A percentile compares a stretch with the other conserved stretches of the same genome.
Conservation (phyloP, 2,329 filamentous ascomycete species). For the Aspergillus sp. region DNA sequence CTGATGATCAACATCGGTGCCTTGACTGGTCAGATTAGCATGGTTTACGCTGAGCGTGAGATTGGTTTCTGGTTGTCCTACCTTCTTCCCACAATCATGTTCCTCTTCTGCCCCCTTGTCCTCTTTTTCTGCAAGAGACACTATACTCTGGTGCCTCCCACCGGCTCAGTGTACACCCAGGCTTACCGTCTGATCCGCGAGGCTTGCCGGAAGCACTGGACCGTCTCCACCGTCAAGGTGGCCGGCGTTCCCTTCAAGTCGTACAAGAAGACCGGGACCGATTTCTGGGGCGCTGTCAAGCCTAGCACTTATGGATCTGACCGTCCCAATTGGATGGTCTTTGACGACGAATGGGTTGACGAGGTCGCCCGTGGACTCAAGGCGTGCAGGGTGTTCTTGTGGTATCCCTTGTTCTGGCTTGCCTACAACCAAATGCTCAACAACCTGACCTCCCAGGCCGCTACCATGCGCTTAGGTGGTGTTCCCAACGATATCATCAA, state of each 20-base stretch:
- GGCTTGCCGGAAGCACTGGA: constrained; percentile 66
- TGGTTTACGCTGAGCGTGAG: constrained; percentile 76
- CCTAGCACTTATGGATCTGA: constrained; percentile 26
- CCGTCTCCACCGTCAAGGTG: constrained; percentile 58
- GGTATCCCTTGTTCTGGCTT: constrained; percentile 55
- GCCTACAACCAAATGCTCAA: constrained; percentile 59
- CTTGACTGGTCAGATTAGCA: constrained; percentile 63
- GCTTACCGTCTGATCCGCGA: constrained; percentile 65
- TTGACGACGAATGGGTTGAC: constrained; percentile 80
- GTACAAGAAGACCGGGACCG: constrained; percentile 22
- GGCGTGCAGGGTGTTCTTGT: constrained; percentile 70
- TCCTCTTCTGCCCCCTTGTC: constrained; percentile 65
- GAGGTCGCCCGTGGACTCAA: constrained; percentile 71
- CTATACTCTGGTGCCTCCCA: constrained; percentile 69
- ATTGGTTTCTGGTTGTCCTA: constrained; percentile 68
- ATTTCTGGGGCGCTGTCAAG: constrained; percentile 31
- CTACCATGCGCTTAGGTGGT: constrained; percentile 57
- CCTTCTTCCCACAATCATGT: constrained; percentile 68
- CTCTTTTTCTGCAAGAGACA: constrained; percentile 64
- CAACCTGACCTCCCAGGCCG: constrained; percentile 61
- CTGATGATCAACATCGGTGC: constrained; percentile 72
- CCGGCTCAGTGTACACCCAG: constrained; percentile 73
- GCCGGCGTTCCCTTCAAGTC: constrained; percentile 8
- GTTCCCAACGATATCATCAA: constrained; percentile 60
- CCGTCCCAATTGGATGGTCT: constrained; percentile 62